Conservation (phyloP, 148 eudicot genomes). For the Nepenthes gracilis region DNA sequence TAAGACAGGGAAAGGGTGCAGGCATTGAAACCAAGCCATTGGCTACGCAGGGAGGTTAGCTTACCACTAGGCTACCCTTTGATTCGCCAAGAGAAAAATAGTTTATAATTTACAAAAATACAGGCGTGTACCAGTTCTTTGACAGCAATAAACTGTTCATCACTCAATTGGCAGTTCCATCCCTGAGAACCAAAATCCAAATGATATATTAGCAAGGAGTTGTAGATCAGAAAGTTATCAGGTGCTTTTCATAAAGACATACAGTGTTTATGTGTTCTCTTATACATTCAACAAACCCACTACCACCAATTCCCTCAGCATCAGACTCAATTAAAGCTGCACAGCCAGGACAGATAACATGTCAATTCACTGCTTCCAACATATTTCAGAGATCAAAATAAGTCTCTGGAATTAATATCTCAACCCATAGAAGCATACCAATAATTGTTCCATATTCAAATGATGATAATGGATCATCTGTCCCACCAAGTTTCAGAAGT, state of each 20-base stretch:
- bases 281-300: constrained; percentile 99
- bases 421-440: constrained; percentile 32
- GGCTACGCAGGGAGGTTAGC: too few species aligned
- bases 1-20: too few species aligned
- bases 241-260: constrained; percentile 17
- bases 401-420: constrained; percentile 1
- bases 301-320: constrained; percentile 99
- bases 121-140: constrained; percentile 69
- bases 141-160: constrained; percentile 99
- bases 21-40: too few species aligned
- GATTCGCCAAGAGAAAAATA: background rate
- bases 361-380: background rate
- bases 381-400: background rate
- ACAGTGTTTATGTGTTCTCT: constrained; percentile 97
- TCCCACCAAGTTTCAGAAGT: constrained; percentile 81
- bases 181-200: constrained; percentile 41
- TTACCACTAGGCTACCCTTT: too few species aligned
- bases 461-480: constrained; percentile 96
- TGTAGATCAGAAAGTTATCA: constrained; percentile 2
- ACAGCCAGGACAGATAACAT: constrained; percentile 9
- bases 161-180: constrained; percentile 83
- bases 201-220: constrained; percentile 4
- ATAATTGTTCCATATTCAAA: constrained; percentile 98
- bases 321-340: constrained; percentile 98
- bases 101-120: background rate